Evolutionary conservation across 106 monocot genomes (phyloP), one percentile per base, ranked within the genome.

Genomic region (Acanthochlamys bracteata): DNA sequence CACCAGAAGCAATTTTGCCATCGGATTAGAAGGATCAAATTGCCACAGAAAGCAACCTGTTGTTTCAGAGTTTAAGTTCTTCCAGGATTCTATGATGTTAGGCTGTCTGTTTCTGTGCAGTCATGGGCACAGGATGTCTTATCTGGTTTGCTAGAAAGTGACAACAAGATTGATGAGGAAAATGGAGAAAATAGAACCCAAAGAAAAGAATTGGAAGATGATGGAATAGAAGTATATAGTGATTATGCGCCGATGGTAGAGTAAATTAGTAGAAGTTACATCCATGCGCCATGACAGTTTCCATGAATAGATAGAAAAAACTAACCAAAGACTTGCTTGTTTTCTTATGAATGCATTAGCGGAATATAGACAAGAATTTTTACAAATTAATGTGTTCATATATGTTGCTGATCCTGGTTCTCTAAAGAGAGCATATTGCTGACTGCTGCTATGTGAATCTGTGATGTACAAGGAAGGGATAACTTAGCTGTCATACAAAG

Each of bases 1-100:
- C 87, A 0, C 90, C 95, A 0, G 87, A 87, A 51, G 90, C 95
- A 27, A 80, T 84, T 27, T 95, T 80, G 79, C 80, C 0, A 59
- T 81, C 25, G 90, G 95, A 13, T 67, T 95, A 9, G 82, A 84
- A 72, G 82, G 95, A 51, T 82, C 95, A 13, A 82, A 63, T 57
- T 95, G 84, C 59, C 56, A 14, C 24, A 52, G 53, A 63, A 74
- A 42, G 53, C 51, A 41, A 15, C 79, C 83, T 23, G 7, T 73
- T 7, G 45, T 55, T 9, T 75, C 94, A 16, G 72, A 69, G 19
- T 90, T 87, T 61, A 74, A 67, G 41, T 86, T 51, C 90, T 90
- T 22, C 86, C 82, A 12, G 58, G 67, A 7, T 47, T 52, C 41
- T n/a, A 22, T 20, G 53, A 24, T n/a, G 25, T 45, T 20, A 65